phyloP scores from a whole-genome alignment of 1,284 basidiomycete genomes.

The Ganoderma boninense region DNA sequence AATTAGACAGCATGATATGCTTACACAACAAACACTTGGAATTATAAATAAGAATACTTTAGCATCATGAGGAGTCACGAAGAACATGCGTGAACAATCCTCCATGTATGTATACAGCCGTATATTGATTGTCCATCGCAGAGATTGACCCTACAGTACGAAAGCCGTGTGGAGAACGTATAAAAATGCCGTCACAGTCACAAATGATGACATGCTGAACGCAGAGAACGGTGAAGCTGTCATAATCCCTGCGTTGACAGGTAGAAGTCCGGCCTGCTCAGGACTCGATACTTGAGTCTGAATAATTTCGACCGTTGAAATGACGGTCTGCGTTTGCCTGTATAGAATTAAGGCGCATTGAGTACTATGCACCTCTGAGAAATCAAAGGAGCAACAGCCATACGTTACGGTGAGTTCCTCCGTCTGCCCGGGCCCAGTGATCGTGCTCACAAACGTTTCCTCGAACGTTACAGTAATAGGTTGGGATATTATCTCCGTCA shows the following conservation, averaged over 20 bases:
- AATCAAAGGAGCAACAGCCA: constrained; percentile 9
- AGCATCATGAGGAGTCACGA: not conserved
- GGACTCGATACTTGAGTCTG: constrained; percentile 26
- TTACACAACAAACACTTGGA: not conserved
- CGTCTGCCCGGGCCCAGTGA: constrained; percentile 35
- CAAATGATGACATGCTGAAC: constrained; percentile 7
- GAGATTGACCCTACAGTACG: constrained; percentile 8
- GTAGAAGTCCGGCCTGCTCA: constrained; percentile 37
- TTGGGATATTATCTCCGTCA: constrained; percentile 33
- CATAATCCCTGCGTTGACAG: constrained; percentile 36
- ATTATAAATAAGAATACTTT: constrained; percentile 20
- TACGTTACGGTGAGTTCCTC: constrained; percentile 39
- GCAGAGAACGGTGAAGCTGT: constrained; percentile 5
- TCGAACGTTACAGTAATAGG: constrained; percentile 42
- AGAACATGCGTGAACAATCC: not conserved
- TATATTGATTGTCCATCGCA: not conserved
- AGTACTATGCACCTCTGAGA: not conserved
- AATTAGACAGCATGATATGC: not conserved
- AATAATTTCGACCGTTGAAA: constrained; percentile 35
- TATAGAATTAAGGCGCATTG: not conserved
- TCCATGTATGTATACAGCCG: not conserved
- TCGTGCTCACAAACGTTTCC: constrained; percentile 39
- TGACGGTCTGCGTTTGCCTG: constrained; percentile 31
- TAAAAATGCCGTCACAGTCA: constrained; percentile 11
- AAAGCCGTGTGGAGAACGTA: constrained; percentile 12